Base-by-base conservation (phyloP, 805 yeast genomes). In the Candida jianshihensis region DNA sequence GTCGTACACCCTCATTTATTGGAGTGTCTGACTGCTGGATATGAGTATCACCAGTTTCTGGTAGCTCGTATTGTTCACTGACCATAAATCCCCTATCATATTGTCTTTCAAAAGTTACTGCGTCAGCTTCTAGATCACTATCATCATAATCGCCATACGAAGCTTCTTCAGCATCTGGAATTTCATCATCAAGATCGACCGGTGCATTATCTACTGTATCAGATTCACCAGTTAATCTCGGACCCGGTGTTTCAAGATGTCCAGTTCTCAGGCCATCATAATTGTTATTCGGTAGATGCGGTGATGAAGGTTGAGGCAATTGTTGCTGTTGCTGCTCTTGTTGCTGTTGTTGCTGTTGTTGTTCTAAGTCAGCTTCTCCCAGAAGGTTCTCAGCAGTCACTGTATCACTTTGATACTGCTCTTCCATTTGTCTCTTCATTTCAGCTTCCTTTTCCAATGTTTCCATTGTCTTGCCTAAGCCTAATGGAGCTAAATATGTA, bases 401-500 rank as follows among this genome's bases (percentile, higher is more conserved):
- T 1, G 44, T 44, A 13, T 50, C 49, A 5, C 37, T 36, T 11
- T 45, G 46, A 30, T 34, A 34, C 29, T 51, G 54, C 30, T 53
- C 61, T 21, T 52, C 51, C 43, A 53, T 39, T 26, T 50, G 57
- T 29, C 47, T 43, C 35, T 44, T 51, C 36, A 53, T 37, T 22
- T 51, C 49, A 6, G 38, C 36, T 31, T 60, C 63, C 26, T 61
- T 63, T 9, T 47, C 33, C 16, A 64, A 36, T 25, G 60, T 64
- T 26, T 56, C 56, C 68, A 77, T 63, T 1, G 84, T 80, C 51
- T 69, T 74, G 3, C 65, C 63, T 9, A 77, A 49, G 0, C 87
- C 88, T 10, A 80, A 66, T 1, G 88, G 87, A 30, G 63, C 62
- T 38, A 81, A 49, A 37, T 61, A 63, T 12, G 63, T 46, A 53